Evolutionary conservation across 495 filamentous ascomycete species (phyloP), one percentile per base, ranked within the genome.

Genomic region (Hyaloscypha hepaticicola): DNA sequence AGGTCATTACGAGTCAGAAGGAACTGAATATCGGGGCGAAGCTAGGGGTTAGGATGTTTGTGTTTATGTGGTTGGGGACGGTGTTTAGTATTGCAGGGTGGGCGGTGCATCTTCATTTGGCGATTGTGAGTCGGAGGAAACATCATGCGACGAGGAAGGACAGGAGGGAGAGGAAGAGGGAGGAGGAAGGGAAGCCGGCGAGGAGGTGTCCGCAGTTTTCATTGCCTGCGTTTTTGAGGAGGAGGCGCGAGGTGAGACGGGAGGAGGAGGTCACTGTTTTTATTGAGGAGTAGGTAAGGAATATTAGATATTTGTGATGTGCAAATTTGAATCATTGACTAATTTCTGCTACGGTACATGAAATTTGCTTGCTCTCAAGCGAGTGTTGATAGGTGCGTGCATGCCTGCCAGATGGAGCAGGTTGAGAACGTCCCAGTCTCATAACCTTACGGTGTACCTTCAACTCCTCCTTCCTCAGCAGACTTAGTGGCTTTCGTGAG

Each of bases 31-130:
- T 97, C 68, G 72, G 77, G 5, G 90, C 88, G 6, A 74, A 80
- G 11, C 71, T 96, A 6, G 92, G 93, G 2, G 76, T 65, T 5
- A 79, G 81, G 69, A 96, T 97, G 92, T 83, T 96, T 70, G 88
- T 79, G 0, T 96, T 96, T 69, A 92, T 96, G 90, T 97, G 93
- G 93, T 80, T 90, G 34, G 92, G 87, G 0, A 80, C 83, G 0
- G 88, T 76, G 0, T 88, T 88, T 59, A 82, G 83, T 8, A 70
- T 93, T 1, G 61, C 90, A 50, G 87, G 86, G 0, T 95, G 88
- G 69, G 72, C 92, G 11, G 74, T 94, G 34, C 90, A 94, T 72
- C 73, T 88, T 1, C 84, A 86, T 9, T 79, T 91, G 76, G 81
- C 83, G 38, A 84, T 79, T 28, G 53, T 57, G 22, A 57, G 53